phyloP scores from a whole-genome alignment of 2,329 filamentous ascomycete genomes.

The Xylariaceae sp. region DNA sequence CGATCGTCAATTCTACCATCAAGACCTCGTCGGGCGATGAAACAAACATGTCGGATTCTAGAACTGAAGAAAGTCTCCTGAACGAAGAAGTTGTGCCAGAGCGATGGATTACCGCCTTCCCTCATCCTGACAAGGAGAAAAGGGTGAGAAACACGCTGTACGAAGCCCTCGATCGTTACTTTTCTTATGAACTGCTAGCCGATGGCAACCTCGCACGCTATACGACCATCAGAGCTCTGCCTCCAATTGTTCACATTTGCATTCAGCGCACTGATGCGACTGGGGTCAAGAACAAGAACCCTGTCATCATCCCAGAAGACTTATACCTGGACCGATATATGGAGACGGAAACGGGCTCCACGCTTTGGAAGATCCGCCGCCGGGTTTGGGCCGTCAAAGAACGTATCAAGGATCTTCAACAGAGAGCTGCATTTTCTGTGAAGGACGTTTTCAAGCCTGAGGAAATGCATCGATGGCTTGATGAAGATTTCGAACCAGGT shows the following conservation, averaged over 20 bases:
- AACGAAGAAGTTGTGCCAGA: conserved; percentile 60
- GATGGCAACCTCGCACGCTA: conserved; percentile 60
- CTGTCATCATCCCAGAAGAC: conserved; percentile 73
- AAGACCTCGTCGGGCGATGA: conserved; percentile 36
- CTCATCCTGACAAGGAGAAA: conserved; percentile 44
- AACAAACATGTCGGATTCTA: conserved; percentile 18
- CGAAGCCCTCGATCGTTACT: conserved; percentile 78
- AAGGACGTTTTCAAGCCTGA: conserved; percentile 5
- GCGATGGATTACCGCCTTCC: conserved; percentile 55
- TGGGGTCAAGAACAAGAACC: conserved; percentile 69
- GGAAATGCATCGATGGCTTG: conserved; percentile 1
- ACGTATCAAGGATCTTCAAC: conserved; percentile 45
- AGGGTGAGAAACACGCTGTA: conserved; percentile 61
- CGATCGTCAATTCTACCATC: conserved; percentile 56
- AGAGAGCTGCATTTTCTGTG: conserved; percentile 1
- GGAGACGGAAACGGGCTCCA: conserved; percentile 58
- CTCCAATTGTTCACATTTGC: conserved; percentile 83
- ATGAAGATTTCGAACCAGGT: background rate
- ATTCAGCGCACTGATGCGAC: conserved; percentile 80
- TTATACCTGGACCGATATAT: conserved; percentile 89
- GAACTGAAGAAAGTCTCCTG: conserved; percentile 38
- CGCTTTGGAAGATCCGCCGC: conserved; percentile 60
- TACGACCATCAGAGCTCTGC: conserved; percentile 69
- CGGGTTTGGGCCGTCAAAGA: conserved; percentile 72
- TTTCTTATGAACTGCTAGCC: conserved; percentile 73